Evolutionary conservation across 2,329 filamentous ascomycete genomes (phyloP), one percentile per base, ranked within the genome.

Genomic region (Paracamarosporium sp.): DNA sequence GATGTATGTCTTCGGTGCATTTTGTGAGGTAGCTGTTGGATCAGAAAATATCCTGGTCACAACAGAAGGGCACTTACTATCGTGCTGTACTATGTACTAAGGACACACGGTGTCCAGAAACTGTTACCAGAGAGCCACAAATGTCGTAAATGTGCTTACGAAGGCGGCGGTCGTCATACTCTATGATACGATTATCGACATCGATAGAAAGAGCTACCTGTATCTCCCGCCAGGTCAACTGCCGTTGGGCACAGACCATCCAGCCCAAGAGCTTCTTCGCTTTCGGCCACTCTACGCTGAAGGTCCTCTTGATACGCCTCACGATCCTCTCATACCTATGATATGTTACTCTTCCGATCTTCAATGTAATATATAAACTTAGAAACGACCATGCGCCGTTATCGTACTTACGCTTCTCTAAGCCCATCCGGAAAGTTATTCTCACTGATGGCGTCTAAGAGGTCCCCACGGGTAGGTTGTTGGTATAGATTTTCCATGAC

Each of bases 161-260:
- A 1, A 72, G 17, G 25, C 53, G 55, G 1, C 56, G 57, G 30
- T 63, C 51, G 3, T 70, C 60, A 22, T 65, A 71, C 2, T 70
- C 61, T 4, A 73, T 65, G 0, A 31, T 57, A 27, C 66, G 61
- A 1, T 55, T 17, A 2, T 64, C 59, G 5, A 61, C 13, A 28
- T 71, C 52, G 15, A 73, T 64, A 1, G 70, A 71, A 2, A 68
- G 31, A 8, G 66, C 69, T 5, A 65, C 59, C 57, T 73, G 70
- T 1, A 71, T 68, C 47, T 72, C 70, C 31, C 59, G 64, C 69
- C 64, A 70, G 0, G 59, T 66, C 5, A 73, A 55, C 27, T 59
- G 61, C 7, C 70, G 63, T 57, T 72, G 71, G 3, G 67, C 65
- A 38, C 68, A 72, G 3, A 71, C 58, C 56, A 73, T 63, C 68